A percentile compares a stretch with the other conserved stretches of the same genome.
phyloP scores from a whole-genome alignment of 495 filamentous ascomycete genomes.

The Daldinia caldariorum region DNA sequence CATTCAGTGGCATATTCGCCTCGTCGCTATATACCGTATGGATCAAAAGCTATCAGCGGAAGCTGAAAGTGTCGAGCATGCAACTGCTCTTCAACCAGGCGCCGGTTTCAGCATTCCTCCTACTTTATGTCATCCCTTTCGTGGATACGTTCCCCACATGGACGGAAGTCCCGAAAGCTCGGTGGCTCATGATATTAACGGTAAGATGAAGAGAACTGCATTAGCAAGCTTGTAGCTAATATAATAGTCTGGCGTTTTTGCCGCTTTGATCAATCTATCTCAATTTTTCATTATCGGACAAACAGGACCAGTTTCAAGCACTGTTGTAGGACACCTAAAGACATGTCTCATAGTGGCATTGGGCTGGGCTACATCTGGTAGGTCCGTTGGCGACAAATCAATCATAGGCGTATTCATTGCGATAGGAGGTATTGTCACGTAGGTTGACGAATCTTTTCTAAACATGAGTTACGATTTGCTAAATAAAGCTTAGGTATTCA shows the following conservation, averaged over 20 bases:
- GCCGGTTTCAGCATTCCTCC: slow-evolving; percentile 68
- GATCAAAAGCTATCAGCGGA: slow-evolving; percentile 73
- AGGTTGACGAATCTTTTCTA: slow-evolving; percentile 37
- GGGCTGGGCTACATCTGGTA: slow-evolving; percentile 64
- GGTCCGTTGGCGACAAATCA: slow-evolving; percentile 62
- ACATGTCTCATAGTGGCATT: slow-evolving; percentile 68
- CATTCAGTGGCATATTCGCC: slow-evolving; percentile 69
- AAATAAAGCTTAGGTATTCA: slow-evolving; percentile 56
- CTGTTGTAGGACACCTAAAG: slow-evolving; percentile 75
- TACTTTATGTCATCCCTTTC: slow-evolving; percentile 73
- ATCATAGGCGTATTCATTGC: slow-evolving; percentile 64
- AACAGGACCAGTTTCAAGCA: slow-evolving; percentile 74
- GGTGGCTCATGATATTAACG: slow-evolving; percentile 66
- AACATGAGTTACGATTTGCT: slow-evolving; percentile 1
- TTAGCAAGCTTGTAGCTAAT: slow-evolving; percentile 30
- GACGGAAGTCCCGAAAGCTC: slow-evolving; percentile 57
- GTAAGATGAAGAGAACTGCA: slow-evolving; percentile 46
- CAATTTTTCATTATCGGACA: slow-evolving; percentile 80
- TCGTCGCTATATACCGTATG: slow-evolving; percentile 76
- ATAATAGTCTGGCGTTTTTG: slow-evolving; percentile 66
- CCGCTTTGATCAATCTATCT: slow-evolving; percentile 74
- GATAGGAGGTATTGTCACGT: slow-evolving; percentile 65
- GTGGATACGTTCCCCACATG: slow-evolving; percentile 69
- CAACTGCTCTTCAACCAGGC: slow-evolving; percentile 79
- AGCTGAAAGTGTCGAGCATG: slow-evolving; percentile 73